Percentiles rank a stretch among this genome's conserved stretches.
Conservation (phyloP, 2,329 filamentous ascomycete species). For the Sporothrix dimorphospora region DNA sequence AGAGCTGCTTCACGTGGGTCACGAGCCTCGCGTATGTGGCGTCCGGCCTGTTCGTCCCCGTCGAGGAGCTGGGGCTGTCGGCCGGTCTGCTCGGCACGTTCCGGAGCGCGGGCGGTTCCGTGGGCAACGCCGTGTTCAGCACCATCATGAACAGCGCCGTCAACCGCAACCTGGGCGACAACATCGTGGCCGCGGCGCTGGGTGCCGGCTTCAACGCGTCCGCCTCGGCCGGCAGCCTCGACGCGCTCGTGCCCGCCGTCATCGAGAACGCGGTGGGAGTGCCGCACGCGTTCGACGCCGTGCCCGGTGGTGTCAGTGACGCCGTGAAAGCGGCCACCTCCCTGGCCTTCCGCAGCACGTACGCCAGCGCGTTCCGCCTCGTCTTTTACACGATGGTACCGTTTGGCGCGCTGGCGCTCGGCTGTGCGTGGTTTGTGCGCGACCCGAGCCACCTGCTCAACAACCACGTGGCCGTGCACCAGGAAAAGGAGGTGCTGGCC, state of each 20-base stretch:
- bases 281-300: constrained; percentile 61
- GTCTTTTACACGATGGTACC: constrained; percentile 48
- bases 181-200: neutral
- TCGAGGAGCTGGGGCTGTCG: neutral
- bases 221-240: neutral
- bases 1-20: constrained; percentile 41
- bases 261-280: constrained; percentile 48
- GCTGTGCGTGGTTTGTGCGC: constrained; percentile 29
- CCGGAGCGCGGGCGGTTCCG: neutral
- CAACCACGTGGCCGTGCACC: constrained; percentile 30
- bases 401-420: constrained; percentile 43
- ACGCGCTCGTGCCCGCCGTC: neutral
- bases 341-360: constrained; percentile 45
- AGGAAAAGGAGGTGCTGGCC: constrained; percentile 26
- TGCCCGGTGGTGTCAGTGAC: constrained; percentile 48
- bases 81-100: neutral
- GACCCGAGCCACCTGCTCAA: constrained; percentile 30
- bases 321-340: constrained; percentile 42
- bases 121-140: neutral
- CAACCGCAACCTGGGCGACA: neutral
- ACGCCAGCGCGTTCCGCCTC: constrained; percentile 46
- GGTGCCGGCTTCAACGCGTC: neutral
- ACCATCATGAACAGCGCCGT: constrained; percentile 12
- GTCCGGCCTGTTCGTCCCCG: neutral
- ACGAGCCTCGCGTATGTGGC: constrained; percentile 39